Evolutionary conservation across 2,329 filamentous ascomycete genomes (phyloP).

Genomic region (Neopestalotiopsis sp.): DNA sequence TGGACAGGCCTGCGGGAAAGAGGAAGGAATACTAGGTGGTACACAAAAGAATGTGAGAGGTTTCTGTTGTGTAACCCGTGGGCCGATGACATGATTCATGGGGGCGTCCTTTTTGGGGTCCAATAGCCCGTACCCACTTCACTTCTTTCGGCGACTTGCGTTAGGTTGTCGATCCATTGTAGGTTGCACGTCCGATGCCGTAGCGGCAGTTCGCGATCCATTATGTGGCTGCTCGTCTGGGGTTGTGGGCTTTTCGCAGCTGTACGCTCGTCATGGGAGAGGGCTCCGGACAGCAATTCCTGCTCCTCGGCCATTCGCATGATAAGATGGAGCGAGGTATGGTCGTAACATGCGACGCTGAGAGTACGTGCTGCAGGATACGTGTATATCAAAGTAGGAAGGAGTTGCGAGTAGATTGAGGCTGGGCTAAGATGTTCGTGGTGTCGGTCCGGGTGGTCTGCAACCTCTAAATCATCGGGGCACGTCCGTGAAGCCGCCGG

Average conservation of each 20-base stretch:
- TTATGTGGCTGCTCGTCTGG: constrained; percentile 13
- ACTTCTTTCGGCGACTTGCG: constrained; percentile 15
- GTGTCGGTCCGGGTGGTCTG: constrained; percentile 5
- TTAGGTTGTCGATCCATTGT: constrained; percentile 7
- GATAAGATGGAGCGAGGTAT: constrained; percentile 2
- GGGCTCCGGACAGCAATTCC: not conserved
- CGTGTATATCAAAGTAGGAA: not conserved
- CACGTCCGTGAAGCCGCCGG: constrained; percentile 6
- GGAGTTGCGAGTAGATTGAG: constrained; percentile 10
- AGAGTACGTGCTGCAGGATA: not conserved
- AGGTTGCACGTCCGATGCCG: constrained; percentile 12
- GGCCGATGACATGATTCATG: constrained; percentile 16
- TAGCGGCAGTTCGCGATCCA: constrained; percentile 11
- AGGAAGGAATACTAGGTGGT: not conserved
- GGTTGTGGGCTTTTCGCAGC: constrained; percentile 11
- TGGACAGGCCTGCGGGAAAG: not conserved
- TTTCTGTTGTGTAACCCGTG: constrained; percentile 4
- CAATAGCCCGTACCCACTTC: constrained; percentile 6
- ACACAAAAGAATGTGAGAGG: not conserved
- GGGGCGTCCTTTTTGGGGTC: constrained; percentile 5
- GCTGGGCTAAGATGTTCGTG: not conserved
- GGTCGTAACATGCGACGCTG: constrained; percentile 6
- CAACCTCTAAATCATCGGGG: not conserved
- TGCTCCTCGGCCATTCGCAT: not conserved
- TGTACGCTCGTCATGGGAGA: not conserved